Percentiles rank a stretch among this genome's conserved stretches.
Evolutionary conservation across 345 rosid genomes (phyloP).

Genomic region (Firmiana major): DNA sequence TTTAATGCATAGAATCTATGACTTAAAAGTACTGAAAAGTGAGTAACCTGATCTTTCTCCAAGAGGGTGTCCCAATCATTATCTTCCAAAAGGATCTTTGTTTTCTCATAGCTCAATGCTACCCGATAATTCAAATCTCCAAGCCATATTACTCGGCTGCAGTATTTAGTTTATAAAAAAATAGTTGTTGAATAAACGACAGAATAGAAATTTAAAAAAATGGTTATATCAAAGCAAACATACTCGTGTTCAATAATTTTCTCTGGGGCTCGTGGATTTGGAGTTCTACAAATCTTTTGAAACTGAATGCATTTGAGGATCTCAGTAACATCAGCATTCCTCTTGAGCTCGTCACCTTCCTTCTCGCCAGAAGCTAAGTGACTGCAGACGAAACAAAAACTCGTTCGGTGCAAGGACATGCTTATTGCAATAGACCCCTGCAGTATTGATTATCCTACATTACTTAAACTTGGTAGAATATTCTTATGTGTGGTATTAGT

Average conservation of each 20-base stretch:
- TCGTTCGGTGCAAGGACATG: conserved; percentile 88
- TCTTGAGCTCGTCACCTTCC: conserved; percentile 87
- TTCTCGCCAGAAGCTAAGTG: conserved; percentile 98
- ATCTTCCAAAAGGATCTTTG: conserved; percentile 59
- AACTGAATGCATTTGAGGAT: conserved; percentile 74
- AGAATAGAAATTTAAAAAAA: background rate
- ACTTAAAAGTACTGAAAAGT: background rate
- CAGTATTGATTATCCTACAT: background rate
- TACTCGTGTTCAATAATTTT: conserved; percentile 80
- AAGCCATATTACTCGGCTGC: conserved; percentile 88
- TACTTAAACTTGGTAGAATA: background rate
- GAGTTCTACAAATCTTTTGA: conserved; percentile 60
- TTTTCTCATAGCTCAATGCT: conserved; percentile 76
- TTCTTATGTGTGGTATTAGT: too few species aligned
- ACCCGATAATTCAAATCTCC: conserved; percentile 92
- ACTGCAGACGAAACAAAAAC: conserved; percentile 91
- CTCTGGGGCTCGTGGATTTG: conserved; percentile 60
- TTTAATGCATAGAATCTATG: background rate
- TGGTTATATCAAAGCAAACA: conserved; percentile 15
- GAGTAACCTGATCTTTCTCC: conserved; percentile 78
- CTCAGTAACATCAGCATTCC: conserved; percentile 85
- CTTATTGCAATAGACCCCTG: conserved; percentile 94
- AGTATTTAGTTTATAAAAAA: background rate
- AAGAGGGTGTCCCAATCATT: conserved; percentile 81
- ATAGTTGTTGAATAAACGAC: background rate